A percentile compares a stretch with the other conserved stretches of the same genome.
Conservation (phyloP, 768 basidiomycete species). For the Mycena latifolia region DNA sequence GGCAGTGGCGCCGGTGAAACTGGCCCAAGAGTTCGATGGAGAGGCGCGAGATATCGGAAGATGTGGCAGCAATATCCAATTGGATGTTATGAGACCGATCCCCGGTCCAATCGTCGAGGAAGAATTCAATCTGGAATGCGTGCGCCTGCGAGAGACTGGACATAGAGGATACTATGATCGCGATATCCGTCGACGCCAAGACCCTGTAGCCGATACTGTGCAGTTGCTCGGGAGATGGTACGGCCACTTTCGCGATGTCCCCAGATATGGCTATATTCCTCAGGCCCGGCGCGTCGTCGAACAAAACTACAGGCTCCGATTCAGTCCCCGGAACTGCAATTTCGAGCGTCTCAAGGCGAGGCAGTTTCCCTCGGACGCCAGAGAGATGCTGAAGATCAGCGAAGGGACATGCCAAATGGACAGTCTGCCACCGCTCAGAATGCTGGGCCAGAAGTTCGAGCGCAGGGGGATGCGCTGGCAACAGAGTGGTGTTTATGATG, state of each 20-base stretch:
- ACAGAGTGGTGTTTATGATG: neutral
- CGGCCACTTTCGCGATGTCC: neutral
- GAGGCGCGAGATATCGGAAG: slow-evolving; percentile 1
- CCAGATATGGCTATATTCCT: neutral
- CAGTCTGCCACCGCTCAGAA: slow-evolving; percentile 7
- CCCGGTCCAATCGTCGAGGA: slow-evolving; percentile 4
- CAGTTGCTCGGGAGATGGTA: neutral
- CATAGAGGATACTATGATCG: neutral
- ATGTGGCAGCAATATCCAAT: too few relatives aligned
- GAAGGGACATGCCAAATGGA: neutral
- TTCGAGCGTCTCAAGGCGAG: slow-evolving; percentile 2
- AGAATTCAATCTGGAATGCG: neutral
- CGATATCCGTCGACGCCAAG: slow-evolving; percentile 6
- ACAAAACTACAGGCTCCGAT: neutral
- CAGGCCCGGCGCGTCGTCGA: slow-evolving; percentile 9
- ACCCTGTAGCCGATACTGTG: neutral
- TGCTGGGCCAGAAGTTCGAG: slow-evolving; percentile 5
- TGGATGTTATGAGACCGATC: neutral
- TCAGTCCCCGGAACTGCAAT: neutral
- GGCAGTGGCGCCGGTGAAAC: slow-evolving; percentile 9
- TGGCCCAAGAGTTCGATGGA: neutral
- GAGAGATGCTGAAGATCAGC: neutral
- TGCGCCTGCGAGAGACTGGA: neutral
- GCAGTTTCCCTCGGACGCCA: neutral
- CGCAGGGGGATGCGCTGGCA: neutral